Percentiles rank a stretch among this genome's conserved stretches.
Evolutionary conservation across 441 rosid genomes (phyloP).

Genomic region (Syzygium syzygioides): DNA sequence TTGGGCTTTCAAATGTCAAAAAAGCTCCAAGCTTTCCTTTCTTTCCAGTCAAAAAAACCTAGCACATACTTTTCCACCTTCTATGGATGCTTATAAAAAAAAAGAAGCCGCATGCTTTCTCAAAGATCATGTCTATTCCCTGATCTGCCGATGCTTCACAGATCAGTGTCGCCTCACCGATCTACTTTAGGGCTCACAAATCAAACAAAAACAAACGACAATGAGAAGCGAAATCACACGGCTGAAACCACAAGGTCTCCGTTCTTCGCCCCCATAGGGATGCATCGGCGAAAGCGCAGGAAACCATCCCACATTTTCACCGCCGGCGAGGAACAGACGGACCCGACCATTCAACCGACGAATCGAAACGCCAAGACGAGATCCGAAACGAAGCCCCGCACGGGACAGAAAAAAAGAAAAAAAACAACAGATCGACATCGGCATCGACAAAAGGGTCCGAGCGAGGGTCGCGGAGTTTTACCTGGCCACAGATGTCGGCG

Average conservation of each 20-base stretch:
- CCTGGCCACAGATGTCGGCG: slow-evolving; percentile 16
- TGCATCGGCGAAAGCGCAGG: neutral
- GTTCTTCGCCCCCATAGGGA: neutral
- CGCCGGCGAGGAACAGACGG: neutral
- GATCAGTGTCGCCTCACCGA: neutral
- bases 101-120: neutral
- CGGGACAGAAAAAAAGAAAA: neutral
- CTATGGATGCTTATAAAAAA: neutral
- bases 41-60: neutral
- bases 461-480: neutral
- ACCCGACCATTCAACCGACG: neutral
- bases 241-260: neutral
- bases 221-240: neutral
- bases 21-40: neutral
- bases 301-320: neutral
- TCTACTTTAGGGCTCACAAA: neutral
- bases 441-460: neutral
- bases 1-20: neutral
- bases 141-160: neutral
- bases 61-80: neutral
- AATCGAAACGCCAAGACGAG: neutral
- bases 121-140: neutral
- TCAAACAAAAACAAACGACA: neutral
- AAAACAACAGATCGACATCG: neutral
- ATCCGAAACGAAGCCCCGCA: neutral